Percentiles rank a stretch among this genome's conserved stretches.
Conservation (phyloP, 257 asterid species). For the Capsicum baccatum region DNA sequence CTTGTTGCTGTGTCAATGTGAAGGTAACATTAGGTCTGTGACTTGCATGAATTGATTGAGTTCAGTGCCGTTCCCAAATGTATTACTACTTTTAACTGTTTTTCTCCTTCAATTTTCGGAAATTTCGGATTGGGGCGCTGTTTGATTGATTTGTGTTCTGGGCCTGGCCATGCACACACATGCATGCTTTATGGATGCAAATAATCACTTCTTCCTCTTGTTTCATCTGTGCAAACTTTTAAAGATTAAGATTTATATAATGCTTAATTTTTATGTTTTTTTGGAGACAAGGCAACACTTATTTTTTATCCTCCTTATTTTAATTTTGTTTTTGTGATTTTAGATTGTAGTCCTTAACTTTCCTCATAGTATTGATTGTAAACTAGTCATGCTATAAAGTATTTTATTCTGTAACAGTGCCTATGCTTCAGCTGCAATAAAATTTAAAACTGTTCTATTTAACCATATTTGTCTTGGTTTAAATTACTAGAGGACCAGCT, state of each 20-base stretch:
- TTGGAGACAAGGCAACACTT: neutral
- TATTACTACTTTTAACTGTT: neutral
- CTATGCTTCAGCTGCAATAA: constrained; percentile 6
- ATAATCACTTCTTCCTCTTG: constrained; percentile 5
- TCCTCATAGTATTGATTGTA: neutral
- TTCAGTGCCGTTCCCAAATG: constrained; percentile 15
- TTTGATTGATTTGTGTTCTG: constrained; percentile 1
- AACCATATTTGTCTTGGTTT: constrained; percentile 37
- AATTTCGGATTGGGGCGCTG: neutral
- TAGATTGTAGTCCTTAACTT: neutral
- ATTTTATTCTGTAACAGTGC: neutral
- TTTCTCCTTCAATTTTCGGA: neutral
- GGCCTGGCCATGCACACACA: neutral
- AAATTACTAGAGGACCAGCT: constrained; percentile 78
- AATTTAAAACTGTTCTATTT: constrained; percentile 24
- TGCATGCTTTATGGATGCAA: constrained; percentile 1
- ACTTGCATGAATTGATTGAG: constrained; percentile 19
- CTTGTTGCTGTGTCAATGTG: neutral
- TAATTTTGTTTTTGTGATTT: neutral
- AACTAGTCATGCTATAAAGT: neutral
- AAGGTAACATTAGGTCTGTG: neutral
- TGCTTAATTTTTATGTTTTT: neutral
- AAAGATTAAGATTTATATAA: neutral
- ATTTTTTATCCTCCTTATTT: neutral
- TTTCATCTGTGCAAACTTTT: neutral